Evolutionary conservation across 495 filamentous ascomycete genomes (phyloP).

Genomic region (Lophiostoma macrostomum): DNA sequence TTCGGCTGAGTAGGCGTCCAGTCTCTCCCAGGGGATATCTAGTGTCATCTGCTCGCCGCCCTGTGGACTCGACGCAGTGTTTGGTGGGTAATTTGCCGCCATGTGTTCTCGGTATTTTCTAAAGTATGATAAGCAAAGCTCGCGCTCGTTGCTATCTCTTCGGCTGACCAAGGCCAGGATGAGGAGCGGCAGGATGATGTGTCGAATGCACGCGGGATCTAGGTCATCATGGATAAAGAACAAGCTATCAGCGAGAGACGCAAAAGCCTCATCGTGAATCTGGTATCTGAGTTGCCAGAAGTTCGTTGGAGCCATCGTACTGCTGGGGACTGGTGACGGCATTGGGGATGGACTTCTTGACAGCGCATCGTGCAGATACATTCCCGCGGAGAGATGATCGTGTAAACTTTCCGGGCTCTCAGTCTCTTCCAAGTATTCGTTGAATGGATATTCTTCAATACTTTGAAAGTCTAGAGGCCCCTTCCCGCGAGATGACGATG

Average conservation of each 20-base stretch:
- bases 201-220: neutral
- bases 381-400: conserved; percentile 4
- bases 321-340: neutral
- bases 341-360: conserved; percentile 19
- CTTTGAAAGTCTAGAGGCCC: too few relatives aligned
- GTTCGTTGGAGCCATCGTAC: neutral
- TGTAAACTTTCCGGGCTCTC: too few relatives aligned
- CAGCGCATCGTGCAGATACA: neutral
- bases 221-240: neutral
- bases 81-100: conserved; percentile 4
- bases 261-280: conserved; percentile 22
- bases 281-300: conserved; percentile 21
- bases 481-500: too few relatives aligned
- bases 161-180: conserved; percentile 17
- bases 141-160: conserved; percentile 4
- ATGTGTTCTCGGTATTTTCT: conserved; percentile 13
- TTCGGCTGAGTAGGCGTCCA: conserved; percentile 13
- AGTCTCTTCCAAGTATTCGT: neutral
- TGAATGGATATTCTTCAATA: neutral
- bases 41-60: conserved; percentile 9
- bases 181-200: conserved; percentile 12
- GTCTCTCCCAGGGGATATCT: conserved; percentile 16
- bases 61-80: neutral
- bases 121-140: conserved; percentile 11
- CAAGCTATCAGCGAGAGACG: neutral